Conservation (phyloP, 2,329 filamentous ascomycete genomes). For the Macrophomina pseudophaseolina region DNA sequence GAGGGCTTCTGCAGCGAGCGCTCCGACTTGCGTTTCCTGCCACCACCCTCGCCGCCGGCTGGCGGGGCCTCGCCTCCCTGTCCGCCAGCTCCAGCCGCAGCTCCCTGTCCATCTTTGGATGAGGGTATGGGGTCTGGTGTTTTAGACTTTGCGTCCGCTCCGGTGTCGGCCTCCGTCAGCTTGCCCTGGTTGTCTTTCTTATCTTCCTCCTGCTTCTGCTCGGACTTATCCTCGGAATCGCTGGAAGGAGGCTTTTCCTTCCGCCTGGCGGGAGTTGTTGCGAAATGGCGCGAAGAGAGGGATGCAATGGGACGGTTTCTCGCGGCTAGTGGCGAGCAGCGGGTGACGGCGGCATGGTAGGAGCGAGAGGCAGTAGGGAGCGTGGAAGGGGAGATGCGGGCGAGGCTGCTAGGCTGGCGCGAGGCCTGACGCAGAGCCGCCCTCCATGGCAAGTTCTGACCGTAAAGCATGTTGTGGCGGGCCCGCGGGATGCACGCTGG, state of each 20-base stretch:
- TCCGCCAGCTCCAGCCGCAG: conserved; percentile 64
- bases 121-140: conserved; percentile 57
- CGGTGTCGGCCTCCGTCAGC: conserved; percentile 48
- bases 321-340: conserved; percentile 32
- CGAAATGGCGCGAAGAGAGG: conserved; percentile 42
- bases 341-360: conserved; percentile 9
- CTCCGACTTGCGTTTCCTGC: conserved; percentile 70
- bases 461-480: conserved; percentile 61
- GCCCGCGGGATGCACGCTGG: conserved; percentile 7
- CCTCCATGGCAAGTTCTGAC: conserved; percentile 69
- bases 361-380: conserved; percentile 12
- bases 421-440: conserved; percentile 60
- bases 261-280: conserved; percentile 19
- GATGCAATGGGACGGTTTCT: conserved; percentile 41
- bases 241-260: conserved; percentile 62
- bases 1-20: conserved; percentile 83
- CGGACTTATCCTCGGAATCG: conserved; percentile 55
- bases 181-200: conserved; percentile 48
- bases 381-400: background rate
- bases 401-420: conserved; percentile 41
- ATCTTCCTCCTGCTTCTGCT: conserved; percentile 46
- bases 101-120: conserved; percentile 63
- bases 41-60: conserved; percentile 59
- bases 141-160: conserved; percentile 52
- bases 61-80: conserved; percentile 54